Evolutionary conservation across 148 eudicot species (phyloP).

Genomic region (Pouteria glomerata): DNA sequence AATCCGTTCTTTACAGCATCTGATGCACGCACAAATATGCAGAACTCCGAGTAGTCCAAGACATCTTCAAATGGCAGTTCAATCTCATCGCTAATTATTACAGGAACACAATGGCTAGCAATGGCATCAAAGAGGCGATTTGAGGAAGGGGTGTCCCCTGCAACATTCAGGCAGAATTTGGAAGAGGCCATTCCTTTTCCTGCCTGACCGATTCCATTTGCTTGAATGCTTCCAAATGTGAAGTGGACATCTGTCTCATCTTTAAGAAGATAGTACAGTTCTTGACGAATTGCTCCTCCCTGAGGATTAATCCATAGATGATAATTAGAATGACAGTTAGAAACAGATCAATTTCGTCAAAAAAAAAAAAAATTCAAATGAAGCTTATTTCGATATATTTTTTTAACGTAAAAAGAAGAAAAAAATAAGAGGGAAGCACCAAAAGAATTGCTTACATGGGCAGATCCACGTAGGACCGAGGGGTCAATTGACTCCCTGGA

Average conservation of each 20-base stretch:
- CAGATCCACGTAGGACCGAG: too few relatives aligned
- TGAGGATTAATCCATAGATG: conserved; percentile 13
- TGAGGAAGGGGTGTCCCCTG: conserved; percentile 97
- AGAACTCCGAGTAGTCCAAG: conserved; percentile 70
- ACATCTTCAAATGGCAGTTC: conserved; percentile 89
- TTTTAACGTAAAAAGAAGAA: not conserved
- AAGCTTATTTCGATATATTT: not conserved
- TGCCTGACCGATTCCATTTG: conserved; percentile 63
- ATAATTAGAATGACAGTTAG: not conserved
- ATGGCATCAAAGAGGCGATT: conserved; percentile 92
- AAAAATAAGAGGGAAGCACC: not conserved
- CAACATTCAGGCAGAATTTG: conserved; percentile 86
- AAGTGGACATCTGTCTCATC: conserved; percentile 86
- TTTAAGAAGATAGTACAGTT: conserved; percentile 78
- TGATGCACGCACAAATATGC: conserved; percentile 59
- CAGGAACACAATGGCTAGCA: conserved; percentile 90
- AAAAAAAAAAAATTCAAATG: not conserved
- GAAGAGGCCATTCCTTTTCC: conserved; percentile 78
- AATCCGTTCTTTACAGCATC: conserved; percentile 69
- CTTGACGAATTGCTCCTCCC: conserved; percentile 92
- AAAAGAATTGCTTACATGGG: not conserved
- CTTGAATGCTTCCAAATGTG: conserved; percentile 65
- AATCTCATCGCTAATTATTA: conserved; percentile 81
- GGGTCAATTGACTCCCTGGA: too few relatives aligned
- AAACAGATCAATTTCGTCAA: not conserved